Evolutionary conservation across 2,329 filamentous ascomycete genomes (phyloP).

Genomic region (Pseudogymnoascus sp.): DNA sequence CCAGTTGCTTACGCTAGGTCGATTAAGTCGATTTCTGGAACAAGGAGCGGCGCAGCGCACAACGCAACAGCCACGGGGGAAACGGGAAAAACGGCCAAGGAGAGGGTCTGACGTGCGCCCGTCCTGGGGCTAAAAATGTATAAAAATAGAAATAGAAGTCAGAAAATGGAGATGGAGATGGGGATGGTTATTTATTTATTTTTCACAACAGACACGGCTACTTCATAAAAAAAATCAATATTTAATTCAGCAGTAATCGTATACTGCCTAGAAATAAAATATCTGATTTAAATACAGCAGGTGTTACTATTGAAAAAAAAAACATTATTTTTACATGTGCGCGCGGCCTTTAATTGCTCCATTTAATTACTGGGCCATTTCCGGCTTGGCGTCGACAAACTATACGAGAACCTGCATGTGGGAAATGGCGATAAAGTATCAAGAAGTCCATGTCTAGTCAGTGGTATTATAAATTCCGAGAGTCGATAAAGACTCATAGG

Average conservation of each 20-base stretch:
- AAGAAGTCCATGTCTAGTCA: neutral
- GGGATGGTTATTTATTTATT: neutral
- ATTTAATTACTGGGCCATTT: conserved; percentile 4
- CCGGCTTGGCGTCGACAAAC: neutral
- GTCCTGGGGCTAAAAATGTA: conserved; percentile 9
- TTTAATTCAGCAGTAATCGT: neutral
- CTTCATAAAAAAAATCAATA: neutral
- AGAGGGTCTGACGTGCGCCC: conserved; percentile 6
- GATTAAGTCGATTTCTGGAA: neutral
- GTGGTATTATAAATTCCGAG: too few species aligned
- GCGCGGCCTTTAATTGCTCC: neutral
- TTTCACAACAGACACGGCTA: neutral
- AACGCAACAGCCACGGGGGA: neutral
- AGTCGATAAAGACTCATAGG: neutral
- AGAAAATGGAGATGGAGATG: neutral
- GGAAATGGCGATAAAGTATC: neutral
- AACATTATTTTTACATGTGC: conserved; percentile 9
- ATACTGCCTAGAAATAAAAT: neutral
- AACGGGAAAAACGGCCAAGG: neutral
- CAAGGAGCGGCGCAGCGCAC: neutral
- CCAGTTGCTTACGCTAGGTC: neutral
- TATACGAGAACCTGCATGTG: neutral
- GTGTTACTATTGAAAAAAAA: too few species aligned
- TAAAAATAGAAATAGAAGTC: conserved; percentile 12
- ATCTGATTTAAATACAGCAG: too few species aligned